Conservation (phyloP, 202 grass and related monocot genomes). For the Elaeis oleifera region DNA sequence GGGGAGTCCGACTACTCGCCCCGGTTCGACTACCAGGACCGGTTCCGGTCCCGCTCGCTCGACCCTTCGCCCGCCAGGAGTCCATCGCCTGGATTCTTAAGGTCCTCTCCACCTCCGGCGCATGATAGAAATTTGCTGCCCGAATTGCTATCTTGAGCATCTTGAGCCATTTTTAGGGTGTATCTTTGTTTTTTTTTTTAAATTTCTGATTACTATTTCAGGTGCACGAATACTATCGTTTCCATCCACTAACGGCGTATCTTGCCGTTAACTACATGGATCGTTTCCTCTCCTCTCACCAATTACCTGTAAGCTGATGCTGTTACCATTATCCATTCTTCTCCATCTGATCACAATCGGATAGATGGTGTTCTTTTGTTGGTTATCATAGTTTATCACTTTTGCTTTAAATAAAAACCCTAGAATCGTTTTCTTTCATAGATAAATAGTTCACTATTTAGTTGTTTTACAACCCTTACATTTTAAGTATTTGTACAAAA, state of each 20-base stretch:
- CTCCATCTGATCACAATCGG: too few relatives aligned
- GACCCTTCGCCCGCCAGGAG: slow-evolving; percentile 54
- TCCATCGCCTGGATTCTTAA: slow-evolving; percentile 84
- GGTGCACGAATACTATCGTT: neutral
- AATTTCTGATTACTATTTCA: neutral
- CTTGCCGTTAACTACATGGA: slow-evolving; percentile 15
- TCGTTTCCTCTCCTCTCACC: slow-evolving; percentile 1
- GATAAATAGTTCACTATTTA: too few relatives aligned
- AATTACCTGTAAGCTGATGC: neutral
- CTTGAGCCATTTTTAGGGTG: neutral
- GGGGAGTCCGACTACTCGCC: slow-evolving; percentile 50
- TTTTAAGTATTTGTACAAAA: too few relatives aligned
- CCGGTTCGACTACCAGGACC: slow-evolving; percentile 41
- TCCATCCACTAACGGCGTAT: slow-evolving; percentile 6
- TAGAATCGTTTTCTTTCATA: too few relatives aligned
- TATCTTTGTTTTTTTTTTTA: too few relatives aligned
- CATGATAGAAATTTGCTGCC: neutral
- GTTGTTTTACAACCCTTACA: too few relatives aligned
- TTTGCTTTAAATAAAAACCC: too few relatives aligned
- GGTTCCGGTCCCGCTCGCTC: slow-evolving; percentile 47
- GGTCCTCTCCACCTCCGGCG: slow-evolving; percentile 26
- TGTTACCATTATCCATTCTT: too few relatives aligned
- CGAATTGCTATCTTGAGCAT: neutral
- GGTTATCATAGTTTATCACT: too few relatives aligned
- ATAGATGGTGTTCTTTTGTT: too few relatives aligned